Percentiles rank a stretch among this genome's conserved stretches.
Conservation (phyloP, 805 yeast species). For the Danielozyma ontarioensis region DNA sequence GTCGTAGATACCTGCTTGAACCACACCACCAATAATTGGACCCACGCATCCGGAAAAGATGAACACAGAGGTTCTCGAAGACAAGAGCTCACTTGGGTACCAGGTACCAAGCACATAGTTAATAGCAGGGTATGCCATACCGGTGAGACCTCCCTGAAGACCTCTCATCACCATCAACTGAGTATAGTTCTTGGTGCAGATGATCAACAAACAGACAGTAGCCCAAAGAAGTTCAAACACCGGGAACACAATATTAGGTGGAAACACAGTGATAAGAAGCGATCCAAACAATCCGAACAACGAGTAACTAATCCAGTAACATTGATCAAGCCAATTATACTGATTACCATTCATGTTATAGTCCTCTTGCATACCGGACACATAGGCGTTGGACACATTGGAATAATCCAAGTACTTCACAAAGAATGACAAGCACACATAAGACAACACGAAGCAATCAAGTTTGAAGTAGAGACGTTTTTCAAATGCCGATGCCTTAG, state of each 20-base stretch:
- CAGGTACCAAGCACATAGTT: conserved; percentile 9
- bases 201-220: conserved; percentile 6
- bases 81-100: conserved; percentile 10
- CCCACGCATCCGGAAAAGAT: conserved; percentile 10
- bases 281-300: conserved; percentile 1
- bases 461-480: conserved; percentile 24
- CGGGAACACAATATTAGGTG: conserved; percentile 13
- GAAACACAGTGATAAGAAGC: conserved; percentile 9
- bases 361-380: conserved; percentile 18
- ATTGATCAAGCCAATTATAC: conserved; percentile 22
- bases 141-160: background rate
- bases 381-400: conserved; percentile 21
- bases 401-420: conserved; percentile 17
- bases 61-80: conserved; percentile 11
- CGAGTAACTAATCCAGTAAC: conserved; percentile 8
- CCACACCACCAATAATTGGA: conserved; percentile 11
- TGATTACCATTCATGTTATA: conserved; percentile 24
- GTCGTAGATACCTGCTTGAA: conserved; percentile 1
- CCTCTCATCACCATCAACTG: background rate
- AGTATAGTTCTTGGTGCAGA: conserved; percentile 1
- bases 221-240: conserved; percentile 7
- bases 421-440: conserved; percentile 24
- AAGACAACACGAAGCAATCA: conserved; percentile 21
- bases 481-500: no score
- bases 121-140: conserved; percentile 5